A percentile compares a stretch with the other conserved stretches of the same genome.
phyloP scores from a whole-genome alignment of 1,139 yeast species.

The Yamadazyma friedrichii region DNA sequence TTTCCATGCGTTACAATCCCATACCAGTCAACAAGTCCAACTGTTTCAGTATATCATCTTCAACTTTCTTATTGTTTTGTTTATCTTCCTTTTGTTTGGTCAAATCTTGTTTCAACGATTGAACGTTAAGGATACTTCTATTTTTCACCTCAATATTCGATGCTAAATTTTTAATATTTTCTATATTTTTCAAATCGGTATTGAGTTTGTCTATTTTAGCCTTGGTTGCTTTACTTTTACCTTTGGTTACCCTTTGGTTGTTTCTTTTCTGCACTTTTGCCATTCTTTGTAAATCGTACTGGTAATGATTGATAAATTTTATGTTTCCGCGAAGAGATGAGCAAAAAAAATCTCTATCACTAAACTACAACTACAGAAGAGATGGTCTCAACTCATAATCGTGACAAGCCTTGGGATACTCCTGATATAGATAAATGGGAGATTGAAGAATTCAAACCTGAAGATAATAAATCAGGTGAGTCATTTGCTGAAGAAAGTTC shows the following conservation, averaged over 20 bases:
- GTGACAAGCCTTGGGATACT: slow-evolving; percentile 98
- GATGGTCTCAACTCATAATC: slow-evolving; percentile 91
- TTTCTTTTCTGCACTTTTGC: slow-evolving; percentile 1
- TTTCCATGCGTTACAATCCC: no score
- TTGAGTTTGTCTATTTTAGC: slow-evolving; percentile 45
- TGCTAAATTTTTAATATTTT: slow-evolving; percentile 28
- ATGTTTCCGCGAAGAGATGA: slow-evolving; percentile 11
- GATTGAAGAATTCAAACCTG: slow-evolving; percentile 84
- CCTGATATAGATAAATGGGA: slow-evolving; percentile 95
- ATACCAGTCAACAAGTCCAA: slow-evolving; percentile 58
- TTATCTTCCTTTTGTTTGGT: slow-evolving; percentile 37
- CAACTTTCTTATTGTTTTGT: slow-evolving; percentile 40
- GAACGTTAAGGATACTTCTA: slow-evolving; percentile 28
- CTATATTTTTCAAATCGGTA: slow-evolving; percentile 34
- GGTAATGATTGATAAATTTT: neutral
- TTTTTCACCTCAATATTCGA: slow-evolving; percentile 9
- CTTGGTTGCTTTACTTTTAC: slow-evolving; percentile 34
- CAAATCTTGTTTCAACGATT: slow-evolving; percentile 41
- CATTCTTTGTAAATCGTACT: slow-evolving; percentile 1
- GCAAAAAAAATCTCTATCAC: slow-evolving; percentile 8
- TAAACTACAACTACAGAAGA: slow-evolving; percentile 5
- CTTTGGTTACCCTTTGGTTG: slow-evolving; percentile 13
- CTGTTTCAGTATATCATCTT: slow-evolving; percentile 54
- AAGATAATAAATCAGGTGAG: slow-evolving; percentile 80
- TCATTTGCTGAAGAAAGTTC: slow-evolving; percentile 94